These are phyloP conservation scores for Corchorus capsularis DNA, from an alignment of 345 rosid genomes.

Conservation along the genomic window DNA sequence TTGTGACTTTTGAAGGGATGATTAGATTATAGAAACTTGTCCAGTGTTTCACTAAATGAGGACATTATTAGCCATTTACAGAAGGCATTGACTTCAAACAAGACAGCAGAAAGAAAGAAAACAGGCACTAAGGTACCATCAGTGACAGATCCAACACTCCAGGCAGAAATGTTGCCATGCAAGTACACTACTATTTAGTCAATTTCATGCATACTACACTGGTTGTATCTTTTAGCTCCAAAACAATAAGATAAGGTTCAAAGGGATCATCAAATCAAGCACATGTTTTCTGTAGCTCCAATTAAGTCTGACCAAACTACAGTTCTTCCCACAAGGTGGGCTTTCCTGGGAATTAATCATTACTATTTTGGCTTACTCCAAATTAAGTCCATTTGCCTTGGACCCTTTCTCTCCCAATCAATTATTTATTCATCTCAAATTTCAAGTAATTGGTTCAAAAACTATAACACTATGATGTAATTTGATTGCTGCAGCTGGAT, in stretches of 20 bases:
- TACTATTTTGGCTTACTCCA: background rate
- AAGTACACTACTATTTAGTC: background rate
- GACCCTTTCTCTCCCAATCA: background rate
- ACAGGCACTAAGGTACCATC: no score
- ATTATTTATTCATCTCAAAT: background rate
- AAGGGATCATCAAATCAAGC: background rate
- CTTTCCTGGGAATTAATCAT: background rate
- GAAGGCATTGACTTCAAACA: background rate
- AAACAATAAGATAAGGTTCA: background rate
- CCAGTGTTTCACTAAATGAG: background rate
- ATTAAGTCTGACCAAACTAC: constrained; percentile 5
- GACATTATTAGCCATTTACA: background rate
- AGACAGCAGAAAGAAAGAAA: background rate
- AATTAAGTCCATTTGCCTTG: background rate
- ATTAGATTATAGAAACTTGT: background rate
- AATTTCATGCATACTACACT: background rate
- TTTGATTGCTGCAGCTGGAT: background rate
- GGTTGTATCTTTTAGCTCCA: background rate
- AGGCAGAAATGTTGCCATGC: background rate
- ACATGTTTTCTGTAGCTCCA: background rate
- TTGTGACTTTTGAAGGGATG: background rate
- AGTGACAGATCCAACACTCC: background rate
- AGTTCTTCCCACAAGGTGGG: constrained; percentile 16
- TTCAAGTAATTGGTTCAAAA: background rate
- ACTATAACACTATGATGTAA: background rate